These are phyloP conservation scores for Zymoseptoria passerinii DNA, from an alignment of 2,329 filamentous ascomycete genomes.

Conservation along the genomic window DNA sequence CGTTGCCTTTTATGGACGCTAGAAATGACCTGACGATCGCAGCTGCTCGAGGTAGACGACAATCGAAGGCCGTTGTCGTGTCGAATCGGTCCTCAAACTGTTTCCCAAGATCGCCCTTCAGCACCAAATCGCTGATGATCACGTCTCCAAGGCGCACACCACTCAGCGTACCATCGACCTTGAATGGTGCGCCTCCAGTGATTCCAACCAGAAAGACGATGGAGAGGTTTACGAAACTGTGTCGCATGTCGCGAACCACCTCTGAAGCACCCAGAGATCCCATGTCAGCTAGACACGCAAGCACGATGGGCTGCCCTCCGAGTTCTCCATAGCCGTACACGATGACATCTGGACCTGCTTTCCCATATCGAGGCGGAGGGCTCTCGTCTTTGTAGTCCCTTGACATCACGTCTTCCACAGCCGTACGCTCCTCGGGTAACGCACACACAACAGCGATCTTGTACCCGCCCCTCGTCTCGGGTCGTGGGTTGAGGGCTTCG, in stretches of 20 bases:
- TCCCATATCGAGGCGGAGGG: neutral
- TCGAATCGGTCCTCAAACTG: neutral
- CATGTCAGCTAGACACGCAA: neutral
- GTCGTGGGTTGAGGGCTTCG: neutral
- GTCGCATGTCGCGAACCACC: neutral
- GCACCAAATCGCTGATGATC: neutral
- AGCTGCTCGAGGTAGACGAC: neutral
- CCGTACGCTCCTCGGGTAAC: neutral
- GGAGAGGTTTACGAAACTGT: neutral
- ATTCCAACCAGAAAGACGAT: neutral
- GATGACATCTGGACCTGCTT: neutral
- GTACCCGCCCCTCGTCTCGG: neutral
- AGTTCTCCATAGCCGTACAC: neutral
- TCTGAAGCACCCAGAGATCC: neutral
- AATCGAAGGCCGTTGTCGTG: neutral
- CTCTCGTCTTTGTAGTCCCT: neutral
- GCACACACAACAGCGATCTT: neutral
- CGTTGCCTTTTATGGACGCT: neutral
- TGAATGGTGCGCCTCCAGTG: neutral
- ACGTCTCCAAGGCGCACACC: neutral
- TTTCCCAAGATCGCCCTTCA: neutral
- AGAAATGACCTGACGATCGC: neutral
- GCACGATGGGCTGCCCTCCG: neutral
- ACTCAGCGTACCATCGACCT: neutral
- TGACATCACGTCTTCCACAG: neutral